Percentiles rank a stretch among this genome's conserved stretches.
phyloP scores from a whole-genome alignment of 2,329 filamentous ascomycete species.

The Penicillium decumbens region DNA sequence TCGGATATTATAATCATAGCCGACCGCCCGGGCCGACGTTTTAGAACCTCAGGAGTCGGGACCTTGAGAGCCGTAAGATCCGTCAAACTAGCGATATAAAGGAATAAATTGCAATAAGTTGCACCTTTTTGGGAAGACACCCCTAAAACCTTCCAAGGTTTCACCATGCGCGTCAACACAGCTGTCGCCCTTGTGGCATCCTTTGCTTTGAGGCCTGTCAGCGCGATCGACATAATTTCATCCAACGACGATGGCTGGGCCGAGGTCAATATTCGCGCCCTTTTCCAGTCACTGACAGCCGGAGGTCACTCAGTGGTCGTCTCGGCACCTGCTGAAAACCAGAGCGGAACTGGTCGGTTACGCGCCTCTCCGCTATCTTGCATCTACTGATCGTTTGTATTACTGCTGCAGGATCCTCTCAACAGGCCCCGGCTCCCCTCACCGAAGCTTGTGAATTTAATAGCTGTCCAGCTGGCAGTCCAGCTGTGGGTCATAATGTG shows the following conservation, averaged over 20 bases:
- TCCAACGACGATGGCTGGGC: constrained; percentile 73
- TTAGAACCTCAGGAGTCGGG: too few relatives aligned
- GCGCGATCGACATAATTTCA: constrained; percentile 54
- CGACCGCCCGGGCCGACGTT: too few relatives aligned
- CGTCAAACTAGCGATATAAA: background rate
- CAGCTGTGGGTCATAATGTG: constrained; percentile 54
- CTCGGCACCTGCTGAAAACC: constrained; percentile 62
- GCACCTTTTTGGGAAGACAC: background rate
- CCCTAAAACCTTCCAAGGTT: background rate
- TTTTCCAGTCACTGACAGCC: constrained; percentile 53
- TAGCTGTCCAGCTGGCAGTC: constrained; percentile 56
- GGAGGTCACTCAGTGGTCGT: constrained; percentile 60
- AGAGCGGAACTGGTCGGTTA: constrained; percentile 57
- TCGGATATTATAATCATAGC: too few relatives aligned
- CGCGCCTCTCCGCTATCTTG: background rate
- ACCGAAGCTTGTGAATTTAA: constrained; percentile 55
- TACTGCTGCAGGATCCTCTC: constrained; percentile 47
- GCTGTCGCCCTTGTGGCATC: constrained; percentile 4
- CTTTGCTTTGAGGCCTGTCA: constrained; percentile 19
- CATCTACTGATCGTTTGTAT: background rate
- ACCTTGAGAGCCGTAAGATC: background rate
- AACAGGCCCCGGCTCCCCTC: constrained; percentile 48
- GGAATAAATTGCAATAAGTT: background rate
- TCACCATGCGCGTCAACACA: constrained; percentile 21
- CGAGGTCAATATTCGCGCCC: constrained; percentile 59